Percentiles rank a stretch among this genome's conserved stretches.
These are phyloP conservation scores for Yarrowia divulgata DNA, from an alignment of 805 yeast genomes.

Conservation along the genomic window DNA sequence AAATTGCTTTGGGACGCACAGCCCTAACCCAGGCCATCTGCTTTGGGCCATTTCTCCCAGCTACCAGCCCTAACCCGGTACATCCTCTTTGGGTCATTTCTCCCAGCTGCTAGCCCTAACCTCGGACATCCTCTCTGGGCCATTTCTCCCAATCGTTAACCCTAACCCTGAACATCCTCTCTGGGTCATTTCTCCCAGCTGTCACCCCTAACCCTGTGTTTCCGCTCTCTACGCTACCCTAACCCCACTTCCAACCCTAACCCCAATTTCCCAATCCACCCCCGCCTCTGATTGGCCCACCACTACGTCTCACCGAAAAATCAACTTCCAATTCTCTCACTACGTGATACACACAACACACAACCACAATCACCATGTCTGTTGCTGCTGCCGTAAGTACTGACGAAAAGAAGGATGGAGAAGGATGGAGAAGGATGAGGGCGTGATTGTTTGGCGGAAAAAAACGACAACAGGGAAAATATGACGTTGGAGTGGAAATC, in stretches of 20 bases:
- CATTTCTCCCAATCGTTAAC: too few relatives aligned
- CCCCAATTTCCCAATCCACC: constrained; percentile 17
- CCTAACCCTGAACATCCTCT: too few relatives aligned
- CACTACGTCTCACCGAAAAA: constrained; percentile 30
- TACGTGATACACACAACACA: constrained; percentile 39
- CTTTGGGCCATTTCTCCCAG: too few relatives aligned
- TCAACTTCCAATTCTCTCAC: constrained; percentile 29
- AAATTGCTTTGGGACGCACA: too few relatives aligned
- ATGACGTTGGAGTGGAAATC: not conserved
- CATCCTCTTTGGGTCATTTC: too few relatives aligned
- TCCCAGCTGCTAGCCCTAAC: too few relatives aligned
- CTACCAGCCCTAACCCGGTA: too few relatives aligned
- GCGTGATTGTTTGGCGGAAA: not conserved
- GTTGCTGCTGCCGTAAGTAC: constrained; percentile 40
- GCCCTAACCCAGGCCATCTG: too few relatives aligned
- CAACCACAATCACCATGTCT: constrained; percentile 39
- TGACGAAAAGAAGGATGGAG: not conserved
- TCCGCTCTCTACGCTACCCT: too few relatives aligned
- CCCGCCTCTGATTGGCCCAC: constrained; percentile 35
- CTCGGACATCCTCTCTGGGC: too few relatives aligned
- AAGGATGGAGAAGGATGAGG: not conserved
- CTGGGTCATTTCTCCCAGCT: too few relatives aligned
- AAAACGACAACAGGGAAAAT: not conserved
- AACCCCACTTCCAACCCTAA: constrained; percentile 10
- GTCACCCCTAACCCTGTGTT: too few relatives aligned